Evolutionary conservation across 192 early-diverging fungal species (phyloP).

Genomic region (Oehlia diaphana): DNA sequence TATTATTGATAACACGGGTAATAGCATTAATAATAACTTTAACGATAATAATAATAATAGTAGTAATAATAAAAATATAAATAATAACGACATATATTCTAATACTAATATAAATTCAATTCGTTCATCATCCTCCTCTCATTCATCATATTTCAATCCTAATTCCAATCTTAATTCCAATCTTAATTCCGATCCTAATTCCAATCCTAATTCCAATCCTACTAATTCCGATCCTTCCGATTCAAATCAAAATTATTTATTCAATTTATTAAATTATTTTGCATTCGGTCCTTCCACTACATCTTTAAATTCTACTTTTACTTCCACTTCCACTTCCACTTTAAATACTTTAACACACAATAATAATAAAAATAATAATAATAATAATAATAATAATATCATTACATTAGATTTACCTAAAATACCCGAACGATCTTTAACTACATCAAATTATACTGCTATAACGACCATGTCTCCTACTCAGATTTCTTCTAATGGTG

Average conservation of each 20-base stretch:
- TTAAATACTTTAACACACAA: not conserved
- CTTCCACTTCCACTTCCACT: too few species aligned
- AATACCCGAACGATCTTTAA: not conserved
- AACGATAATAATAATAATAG: not conserved
- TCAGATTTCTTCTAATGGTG: not conserved
- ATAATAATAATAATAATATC: not conserved
- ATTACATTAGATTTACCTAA: constrained; percentile 1
- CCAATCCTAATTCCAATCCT: too few species aligned
- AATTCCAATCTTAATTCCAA: not conserved
- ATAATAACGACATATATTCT: not conserved
- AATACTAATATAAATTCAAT: not conserved
- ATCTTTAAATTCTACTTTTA: not conserved
- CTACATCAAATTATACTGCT: not conserved
- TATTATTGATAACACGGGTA: not conserved
- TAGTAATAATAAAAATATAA: not conserved
- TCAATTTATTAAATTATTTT: not conserved
- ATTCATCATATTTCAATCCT: not conserved
- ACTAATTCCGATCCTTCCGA: too few species aligned
- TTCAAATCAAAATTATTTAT: not conserved
- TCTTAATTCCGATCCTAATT: not conserved
- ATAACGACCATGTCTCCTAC: not conserved
- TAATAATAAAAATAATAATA: not conserved
- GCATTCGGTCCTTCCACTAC: not conserved
- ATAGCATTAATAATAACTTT: not conserved
- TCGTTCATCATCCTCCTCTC: not conserved